Percentiles rank a stretch among this genome's conserved stretches.
Conservation (phyloP, 495 filamentous ascomycete genomes). For the Trichoderma gamsii region DNA sequence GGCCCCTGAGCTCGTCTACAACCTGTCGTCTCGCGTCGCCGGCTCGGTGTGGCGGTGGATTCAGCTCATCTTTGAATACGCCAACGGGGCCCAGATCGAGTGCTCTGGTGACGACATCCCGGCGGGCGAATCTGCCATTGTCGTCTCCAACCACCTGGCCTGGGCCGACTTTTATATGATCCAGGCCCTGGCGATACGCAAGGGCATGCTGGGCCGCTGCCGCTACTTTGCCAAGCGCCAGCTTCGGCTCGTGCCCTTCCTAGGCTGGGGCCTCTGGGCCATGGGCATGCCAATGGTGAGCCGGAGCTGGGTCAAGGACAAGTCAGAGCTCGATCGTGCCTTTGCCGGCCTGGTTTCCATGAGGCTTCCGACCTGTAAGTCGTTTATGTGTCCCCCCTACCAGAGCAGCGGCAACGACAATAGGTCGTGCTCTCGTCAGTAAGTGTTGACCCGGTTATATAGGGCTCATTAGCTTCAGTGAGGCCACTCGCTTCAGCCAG, state of each 20-base stretch:
- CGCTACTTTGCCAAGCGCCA: constrained; percentile 54
- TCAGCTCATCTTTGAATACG: constrained; percentile 44
- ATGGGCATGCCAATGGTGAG: constrained; percentile 56
- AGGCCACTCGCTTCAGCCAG: constrained; percentile 50
- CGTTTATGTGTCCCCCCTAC: background rate
- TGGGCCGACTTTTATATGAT: constrained; percentile 59
- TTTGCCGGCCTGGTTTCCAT: constrained; percentile 42
- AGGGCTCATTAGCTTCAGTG: constrained; percentile 56
- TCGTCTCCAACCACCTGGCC: constrained; percentile 51
- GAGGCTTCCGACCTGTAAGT: constrained; percentile 51
- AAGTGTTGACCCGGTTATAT: constrained; percentile 16
- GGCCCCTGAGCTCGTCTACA: constrained; percentile 42
- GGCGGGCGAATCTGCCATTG: constrained; percentile 46
- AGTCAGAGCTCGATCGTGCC: constrained; percentile 46
- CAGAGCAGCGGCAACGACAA: constrained; percentile 3
- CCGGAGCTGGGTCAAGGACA: constrained; percentile 49
- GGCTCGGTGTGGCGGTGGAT: constrained; percentile 47
- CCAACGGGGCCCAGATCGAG: constrained; percentile 44
- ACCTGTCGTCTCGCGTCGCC: constrained; percentile 45
- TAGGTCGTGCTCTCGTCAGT: background rate
- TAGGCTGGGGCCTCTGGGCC: constrained; percentile 56
- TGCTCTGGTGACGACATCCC: constrained; percentile 44
- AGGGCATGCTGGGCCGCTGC: constrained; percentile 51
- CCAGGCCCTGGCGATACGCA: constrained; percentile 45
- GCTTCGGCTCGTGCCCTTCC: constrained; percentile 48